Evolutionary conservation across 768 basidiomycete genomes (phyloP), one percentile per base, ranked within the genome.

Genomic region (Suillus bovinus): DNA sequence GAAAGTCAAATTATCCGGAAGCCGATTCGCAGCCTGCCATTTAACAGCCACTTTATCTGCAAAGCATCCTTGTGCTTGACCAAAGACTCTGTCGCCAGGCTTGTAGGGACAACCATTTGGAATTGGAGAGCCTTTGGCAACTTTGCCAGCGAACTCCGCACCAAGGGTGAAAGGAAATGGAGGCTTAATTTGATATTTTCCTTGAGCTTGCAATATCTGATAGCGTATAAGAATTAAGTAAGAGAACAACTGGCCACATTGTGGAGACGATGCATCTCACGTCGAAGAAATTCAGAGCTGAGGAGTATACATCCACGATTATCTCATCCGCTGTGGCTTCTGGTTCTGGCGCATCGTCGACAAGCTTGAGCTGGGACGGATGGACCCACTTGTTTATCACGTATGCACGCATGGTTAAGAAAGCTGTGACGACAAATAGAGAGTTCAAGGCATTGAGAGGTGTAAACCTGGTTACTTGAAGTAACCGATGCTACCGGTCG

Each of bases 61-160:
- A 73, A 85, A 94, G 2, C 88, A 79, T 7, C 96, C 97, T 69
- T 91, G 88, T 0, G 79, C 81, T 14, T 84, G 84, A 7, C 96
- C 96, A 67, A 97, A 96, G 0, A 99, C 91, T 46, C 93, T 80
- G 65, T 97, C 93, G 4, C 96, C 96, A 3, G 82, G 85, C 70
- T 88, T 86, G 69, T 87, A 91, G 0, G 83, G 81, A 71, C 93
- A 96, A 8, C 87, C 90, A 33, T 81, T 71, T 4, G 96, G 96
- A 27, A 96, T 88, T 27, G 88, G 89, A 4, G 91, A 93, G 64
- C 81, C 74, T 17, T 69, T 64, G 9, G 90, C 80, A 63, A 99
- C 87, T 61, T 76, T 81, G 0, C 96, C 96, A 4, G 94, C 85
- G 69, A 98, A 91, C 74, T 99, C 92, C 41, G 84, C 80, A 17